phyloP scores from a whole-genome alignment of 257 asterid genomes.

The Anisodus acutangulus region DNA sequence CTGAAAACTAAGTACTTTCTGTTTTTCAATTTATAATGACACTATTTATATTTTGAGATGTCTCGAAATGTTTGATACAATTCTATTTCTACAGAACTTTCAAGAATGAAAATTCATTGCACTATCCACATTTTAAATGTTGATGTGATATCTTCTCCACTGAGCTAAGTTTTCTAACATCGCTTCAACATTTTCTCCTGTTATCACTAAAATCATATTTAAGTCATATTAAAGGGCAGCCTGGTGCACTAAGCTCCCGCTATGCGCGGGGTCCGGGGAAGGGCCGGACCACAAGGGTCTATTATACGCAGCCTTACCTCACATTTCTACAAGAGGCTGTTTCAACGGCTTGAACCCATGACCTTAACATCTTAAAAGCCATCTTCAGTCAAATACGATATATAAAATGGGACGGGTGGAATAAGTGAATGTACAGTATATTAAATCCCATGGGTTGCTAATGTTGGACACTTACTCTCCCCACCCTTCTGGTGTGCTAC shows the following conservation, averaged over 20 bases:
- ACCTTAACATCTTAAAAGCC: not conserved
- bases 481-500: not conserved
- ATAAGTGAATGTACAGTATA: not conserved
- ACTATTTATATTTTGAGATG: conserved; percentile 11
- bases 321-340: too few species aligned
- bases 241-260: too few species aligned
- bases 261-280: too few species aligned
- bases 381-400: not conserved
- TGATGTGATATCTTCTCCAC: not conserved
- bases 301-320: too few species aligned
- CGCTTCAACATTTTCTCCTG: not conserved
- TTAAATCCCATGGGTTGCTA: not conserved
- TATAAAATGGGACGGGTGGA: not conserved
- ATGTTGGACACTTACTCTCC: not conserved
- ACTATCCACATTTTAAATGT: not conserved
- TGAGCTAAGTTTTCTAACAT: not conserved
- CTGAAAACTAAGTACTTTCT: not conserved
- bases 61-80: conserved; percentile 12
- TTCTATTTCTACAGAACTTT: not conserved
- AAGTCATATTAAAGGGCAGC: not conserved
- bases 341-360: too few species aligned
- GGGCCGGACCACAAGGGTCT: too few species aligned
- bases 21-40: not conserved
- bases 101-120: conserved; percentile 2
- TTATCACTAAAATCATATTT: not conserved